A percentile compares a stretch with the other conserved stretches of the same genome.
phyloP scores from a whole-genome alignment of 257 asterid species.

The Primulina huaijiensis region DNA sequence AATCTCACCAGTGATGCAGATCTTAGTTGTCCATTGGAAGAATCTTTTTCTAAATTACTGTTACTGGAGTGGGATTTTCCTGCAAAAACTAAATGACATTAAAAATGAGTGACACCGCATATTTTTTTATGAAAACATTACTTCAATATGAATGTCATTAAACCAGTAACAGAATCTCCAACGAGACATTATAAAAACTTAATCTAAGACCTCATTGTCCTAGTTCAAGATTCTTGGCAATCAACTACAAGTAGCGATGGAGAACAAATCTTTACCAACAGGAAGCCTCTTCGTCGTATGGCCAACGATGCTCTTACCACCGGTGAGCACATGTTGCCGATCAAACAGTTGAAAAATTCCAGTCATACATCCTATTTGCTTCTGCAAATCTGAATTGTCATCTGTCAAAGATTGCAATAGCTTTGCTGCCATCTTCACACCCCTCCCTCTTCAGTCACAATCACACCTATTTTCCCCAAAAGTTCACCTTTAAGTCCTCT shows the following conservation, averaged over 20 bases:
- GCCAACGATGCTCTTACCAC: conserved; percentile 48
- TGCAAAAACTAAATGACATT: conserved; percentile 29
- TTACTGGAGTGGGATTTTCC: conserved; percentile 50
- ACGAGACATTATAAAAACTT: not conserved
- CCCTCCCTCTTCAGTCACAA: conserved; percentile 20
- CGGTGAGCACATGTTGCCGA: conserved; percentile 54
- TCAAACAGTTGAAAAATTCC: conserved; percentile 84
- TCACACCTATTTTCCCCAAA: not conserved
- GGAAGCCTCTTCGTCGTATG: conserved; percentile 43
- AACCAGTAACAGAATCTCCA: conserved; percentile 12
- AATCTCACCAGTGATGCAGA: conserved; percentile 48
- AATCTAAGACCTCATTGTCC: not conserved
- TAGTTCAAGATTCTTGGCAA: not conserved
- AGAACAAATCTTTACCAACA: conserved; percentile 45
- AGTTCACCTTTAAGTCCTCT: conserved; percentile 1
- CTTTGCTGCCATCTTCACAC: conserved; percentile 71
- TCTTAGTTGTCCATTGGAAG: conserved; percentile 32
- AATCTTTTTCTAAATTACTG: conserved; percentile 39
- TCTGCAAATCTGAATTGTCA: conserved; percentile 76
- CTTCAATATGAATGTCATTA: not conserved
- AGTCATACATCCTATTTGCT: conserved; percentile 91
- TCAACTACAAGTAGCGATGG: not conserved
- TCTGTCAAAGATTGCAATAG: conserved; percentile 77
- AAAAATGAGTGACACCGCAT: not conserved
- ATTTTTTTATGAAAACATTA: not conserved